Conservation (phyloP, 495 filamentous ascomycete species). For the Penicillium argentinense region DNA sequence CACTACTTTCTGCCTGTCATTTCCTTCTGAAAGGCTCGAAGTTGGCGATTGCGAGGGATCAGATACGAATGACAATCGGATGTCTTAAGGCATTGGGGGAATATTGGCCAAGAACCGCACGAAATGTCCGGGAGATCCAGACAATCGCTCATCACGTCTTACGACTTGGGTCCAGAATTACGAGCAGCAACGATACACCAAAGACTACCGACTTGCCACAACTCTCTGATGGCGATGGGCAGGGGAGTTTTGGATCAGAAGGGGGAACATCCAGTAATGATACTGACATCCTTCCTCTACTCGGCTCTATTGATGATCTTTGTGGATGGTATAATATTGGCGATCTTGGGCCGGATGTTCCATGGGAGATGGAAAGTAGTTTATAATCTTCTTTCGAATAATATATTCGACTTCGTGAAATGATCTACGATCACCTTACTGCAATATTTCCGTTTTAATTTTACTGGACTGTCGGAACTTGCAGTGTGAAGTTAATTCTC, state of each 20-base stretch:
- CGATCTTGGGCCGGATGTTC: constrained; percentile 11
- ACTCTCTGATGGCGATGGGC: constrained; percentile 7
- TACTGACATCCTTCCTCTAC: constrained; percentile 9
- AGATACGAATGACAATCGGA: constrained; percentile 34
- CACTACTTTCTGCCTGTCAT: constrained; percentile 29
- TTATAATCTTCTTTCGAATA: neutral
- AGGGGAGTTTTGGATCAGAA: constrained; percentile 4
- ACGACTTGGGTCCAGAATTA: constrained; percentile 8
- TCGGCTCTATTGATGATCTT: constrained; percentile 20
- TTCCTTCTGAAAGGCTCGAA: constrained; percentile 23
- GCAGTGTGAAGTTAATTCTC: too few relatives aligned
- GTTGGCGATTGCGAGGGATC: constrained; percentile 26
- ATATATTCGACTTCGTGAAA: too few relatives aligned
- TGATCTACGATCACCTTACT: too few relatives aligned
- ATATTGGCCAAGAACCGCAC: constrained; percentile 51
- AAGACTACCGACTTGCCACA: constrained; percentile 4
- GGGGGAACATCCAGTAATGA: constrained; percentile 8
- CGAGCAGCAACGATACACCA: constrained; percentile 2
- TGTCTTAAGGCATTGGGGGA: constrained; percentile 30
- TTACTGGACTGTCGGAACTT: too few relatives aligned
- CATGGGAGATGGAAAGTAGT: constrained; percentile 22
- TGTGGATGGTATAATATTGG: constrained; percentile 27
- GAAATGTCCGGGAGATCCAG: constrained; percentile 71
- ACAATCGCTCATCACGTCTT: constrained; percentile 63
- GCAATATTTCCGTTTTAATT: too few relatives aligned